phyloP scores from a whole-genome alignment of 2,329 filamentous ascomycete species.

The Podosphaera aphanis region DNA sequence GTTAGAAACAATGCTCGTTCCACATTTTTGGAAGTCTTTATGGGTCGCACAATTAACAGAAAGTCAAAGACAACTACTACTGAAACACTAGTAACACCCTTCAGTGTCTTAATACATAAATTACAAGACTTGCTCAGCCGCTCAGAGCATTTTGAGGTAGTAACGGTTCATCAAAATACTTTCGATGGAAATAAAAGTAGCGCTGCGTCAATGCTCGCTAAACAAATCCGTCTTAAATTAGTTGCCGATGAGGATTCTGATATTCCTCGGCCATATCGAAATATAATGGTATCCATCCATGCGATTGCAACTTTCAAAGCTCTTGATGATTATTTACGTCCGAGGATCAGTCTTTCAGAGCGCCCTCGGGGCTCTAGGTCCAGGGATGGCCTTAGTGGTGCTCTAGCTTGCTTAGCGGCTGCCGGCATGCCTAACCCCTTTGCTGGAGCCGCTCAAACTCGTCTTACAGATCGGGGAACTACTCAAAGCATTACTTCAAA shows the following conservation, averaged over 20 bases:
- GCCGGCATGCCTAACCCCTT: slow-evolving; percentile 33
- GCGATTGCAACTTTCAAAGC: slow-evolving; percentile 96
- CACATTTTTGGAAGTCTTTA: slow-evolving; percentile 78
- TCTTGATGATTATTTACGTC: slow-evolving; percentile 81
- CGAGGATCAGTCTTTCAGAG: slow-evolving; percentile 63
- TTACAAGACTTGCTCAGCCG: slow-evolving; percentile 87
- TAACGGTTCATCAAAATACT: slow-evolving; percentile 82
- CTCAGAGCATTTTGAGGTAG: slow-evolving; percentile 92
- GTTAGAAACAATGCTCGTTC: slow-evolving; percentile 46
- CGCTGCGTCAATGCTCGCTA: slow-evolving; percentile 85
- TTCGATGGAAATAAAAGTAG: slow-evolving; percentile 78
- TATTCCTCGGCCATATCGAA: slow-evolving; percentile 67
- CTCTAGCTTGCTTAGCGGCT: slow-evolving; percentile 56
- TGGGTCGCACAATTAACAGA: slow-evolving; percentile 48
- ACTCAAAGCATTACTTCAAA: slow-evolving; percentile 14
- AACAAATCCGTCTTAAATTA: slow-evolving; percentile 75
- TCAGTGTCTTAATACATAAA: slow-evolving; percentile 79
- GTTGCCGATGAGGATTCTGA: slow-evolving; percentile 77
- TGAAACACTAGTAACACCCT: slow-evolving; percentile 56
- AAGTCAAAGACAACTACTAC: slow-evolving; percentile 35
- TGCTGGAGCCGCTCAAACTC: slow-evolving; percentile 14
- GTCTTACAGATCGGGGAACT: slow-evolving; percentile 12
- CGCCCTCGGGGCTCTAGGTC: slow-evolving; percentile 38
- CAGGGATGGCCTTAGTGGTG: slow-evolving; percentile 38
- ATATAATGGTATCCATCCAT: slow-evolving; percentile 96